Evolutionary conservation across 768 basidiomycete species (phyloP), one percentile per base, ranked within the genome.

Genomic region (Leccinum boreale): DNA sequence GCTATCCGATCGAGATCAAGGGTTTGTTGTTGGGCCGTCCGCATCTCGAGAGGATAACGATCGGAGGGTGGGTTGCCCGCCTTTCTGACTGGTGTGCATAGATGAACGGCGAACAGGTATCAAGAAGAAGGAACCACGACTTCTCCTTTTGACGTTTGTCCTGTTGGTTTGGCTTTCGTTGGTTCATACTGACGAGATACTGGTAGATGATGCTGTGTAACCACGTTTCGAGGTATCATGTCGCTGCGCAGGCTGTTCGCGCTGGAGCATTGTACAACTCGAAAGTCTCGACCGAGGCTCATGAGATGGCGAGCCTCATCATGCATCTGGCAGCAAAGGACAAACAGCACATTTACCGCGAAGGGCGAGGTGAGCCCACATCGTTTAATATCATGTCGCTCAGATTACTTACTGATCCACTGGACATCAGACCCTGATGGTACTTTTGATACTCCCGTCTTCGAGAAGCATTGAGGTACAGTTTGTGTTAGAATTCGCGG

Each of bases 101-200:
- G n/a, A n/a, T n/a, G n/a, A n/a, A 28, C 49, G 14, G 36, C 46
- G 8, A 60, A 60, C 47, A 74, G 77, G 29, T 89, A 87, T 65
- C 74, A 73, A 35, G 89, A 89, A 68, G 87, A 89, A 72, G 86
- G 89, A 14, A 89, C 87, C 1, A 92, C 90, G 17, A 92, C 90
- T 23, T 86, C 87, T 10, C 88, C 89, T n/a, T 90, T 90, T 60
- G 87, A 89, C 65, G 85, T 85, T 60, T 60, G 82, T 73, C 21
- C 54, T 35, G 17, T 45, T 11, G 0, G 3, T n/a, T n/a, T 44
- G 46, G 12, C 23, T 19, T 49, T 44, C 53, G 26, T 54, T 14
- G 33, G 9, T 1, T 19, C 11, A 2, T 47, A 31, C 59, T 61
- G 35, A 62, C 39, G 11, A 42, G 17, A 9, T n/a, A 4, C 50